Percentiles rank a stretch among this genome's conserved stretches.
Evolutionary conservation across 176 grass and related monocot genomes (phyloP).

Genomic region (Lolium rigidum): DNA sequence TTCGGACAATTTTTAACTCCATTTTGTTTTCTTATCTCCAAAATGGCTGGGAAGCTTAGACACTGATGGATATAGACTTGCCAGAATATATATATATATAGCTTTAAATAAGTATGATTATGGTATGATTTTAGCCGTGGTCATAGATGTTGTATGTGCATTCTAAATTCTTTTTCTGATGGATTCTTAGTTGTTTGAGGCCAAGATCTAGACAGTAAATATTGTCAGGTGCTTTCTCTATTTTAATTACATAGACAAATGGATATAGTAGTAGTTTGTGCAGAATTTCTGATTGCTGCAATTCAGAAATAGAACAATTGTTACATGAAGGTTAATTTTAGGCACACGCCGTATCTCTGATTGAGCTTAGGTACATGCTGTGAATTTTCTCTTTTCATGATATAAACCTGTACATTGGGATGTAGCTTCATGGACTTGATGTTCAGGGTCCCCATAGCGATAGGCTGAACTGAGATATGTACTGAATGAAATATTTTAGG

Average conservation of each 20-base stretch:
- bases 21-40: not conserved
- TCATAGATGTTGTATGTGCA: not conserved
- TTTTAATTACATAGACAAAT: not conserved
- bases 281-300: not conserved
- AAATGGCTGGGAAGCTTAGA: not conserved
- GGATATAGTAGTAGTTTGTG: not conserved
- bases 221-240: not conserved
- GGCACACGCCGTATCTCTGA: not conserved
- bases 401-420: not conserved
- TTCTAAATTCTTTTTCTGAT: not conserved
- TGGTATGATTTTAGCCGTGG: not conserved
- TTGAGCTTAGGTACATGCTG: not conserved
- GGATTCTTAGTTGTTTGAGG: slow-evolving; percentile 14
- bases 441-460: not conserved
- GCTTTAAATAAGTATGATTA: not conserved
- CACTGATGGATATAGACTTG: not conserved
- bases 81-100: not conserved
- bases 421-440: slow-evolving; percentile 21
- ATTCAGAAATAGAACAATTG: slow-evolving; percentile 3
- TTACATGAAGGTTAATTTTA: slow-evolving; percentile 13
- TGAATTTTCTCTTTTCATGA: slow-evolving; percentile 6
- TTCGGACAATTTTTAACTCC: not conserved
- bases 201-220: not conserved
- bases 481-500: not conserved
- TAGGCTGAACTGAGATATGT: not conserved